Evolutionary conservation across 257 asterid genomes (phyloP).

Genomic region (Echium plantagineum): DNA sequence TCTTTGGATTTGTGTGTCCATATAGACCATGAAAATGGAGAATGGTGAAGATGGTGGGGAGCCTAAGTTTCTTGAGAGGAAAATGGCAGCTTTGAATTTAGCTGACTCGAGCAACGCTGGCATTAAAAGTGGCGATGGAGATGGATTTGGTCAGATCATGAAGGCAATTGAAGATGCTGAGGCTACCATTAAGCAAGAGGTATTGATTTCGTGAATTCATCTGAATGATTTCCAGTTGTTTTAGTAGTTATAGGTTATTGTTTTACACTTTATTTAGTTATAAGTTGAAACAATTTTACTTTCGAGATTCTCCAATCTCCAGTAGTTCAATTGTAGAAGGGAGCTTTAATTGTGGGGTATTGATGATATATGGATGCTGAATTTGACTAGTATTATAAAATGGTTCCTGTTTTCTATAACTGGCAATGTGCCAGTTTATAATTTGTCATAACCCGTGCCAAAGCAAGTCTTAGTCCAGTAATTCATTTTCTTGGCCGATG

Average conservation of each 20-base stretch:
- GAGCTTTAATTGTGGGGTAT: no score
- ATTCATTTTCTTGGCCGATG: no score
- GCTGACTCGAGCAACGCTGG: constrained; percentile 35
- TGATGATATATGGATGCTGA: no score
- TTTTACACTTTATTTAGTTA: background rate
- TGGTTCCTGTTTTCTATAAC: no score
- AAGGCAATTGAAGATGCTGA: constrained; percentile 97
- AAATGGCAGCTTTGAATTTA: constrained; percentile 43
- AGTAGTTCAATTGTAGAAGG: no score
- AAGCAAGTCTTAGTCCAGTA: no score
- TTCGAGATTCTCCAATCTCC: no score
- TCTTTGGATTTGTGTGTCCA: no score
- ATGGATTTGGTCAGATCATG: constrained; percentile 52
- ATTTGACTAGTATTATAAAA: no score
- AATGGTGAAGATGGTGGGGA: constrained; percentile 31
- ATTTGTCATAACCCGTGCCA: no score
- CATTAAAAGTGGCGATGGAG: constrained; percentile 46
- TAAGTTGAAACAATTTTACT: background rate
- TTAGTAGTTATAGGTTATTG: no score
- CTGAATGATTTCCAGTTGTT: background rate
- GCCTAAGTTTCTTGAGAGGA: constrained; percentile 29
- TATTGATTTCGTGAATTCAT: constrained; percentile 8
- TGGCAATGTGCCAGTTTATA: no score
- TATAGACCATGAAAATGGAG: constrained; percentile 37
- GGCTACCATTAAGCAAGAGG: constrained; percentile 85